Percentiles rank a stretch among this genome's conserved stretches.
phyloP scores from a whole-genome alignment of 2,329 filamentous ascomycete genomes.

The Shiraia bambusicola region DNA sequence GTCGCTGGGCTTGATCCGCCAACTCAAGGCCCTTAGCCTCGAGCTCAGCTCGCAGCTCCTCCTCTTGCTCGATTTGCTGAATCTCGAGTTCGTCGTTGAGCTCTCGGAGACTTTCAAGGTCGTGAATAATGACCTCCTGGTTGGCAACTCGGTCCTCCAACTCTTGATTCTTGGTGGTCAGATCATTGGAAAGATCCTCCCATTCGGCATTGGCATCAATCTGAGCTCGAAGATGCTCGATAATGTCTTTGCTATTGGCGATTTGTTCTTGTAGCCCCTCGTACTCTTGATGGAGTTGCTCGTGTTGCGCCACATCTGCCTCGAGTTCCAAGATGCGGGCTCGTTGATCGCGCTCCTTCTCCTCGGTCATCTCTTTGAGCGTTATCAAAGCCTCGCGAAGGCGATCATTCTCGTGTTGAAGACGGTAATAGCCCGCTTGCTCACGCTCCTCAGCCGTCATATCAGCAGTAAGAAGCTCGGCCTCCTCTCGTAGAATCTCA shows the following conservation, averaged over 20 bases:
- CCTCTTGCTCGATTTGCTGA: constrained; percentile 90
- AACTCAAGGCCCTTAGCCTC: constrained; percentile 85
- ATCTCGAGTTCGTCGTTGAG: constrained; percentile 92
- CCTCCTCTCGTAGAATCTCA: constrained; percentile 84
- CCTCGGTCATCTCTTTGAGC: constrained; percentile 82
- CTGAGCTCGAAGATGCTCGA: constrained; percentile 86
- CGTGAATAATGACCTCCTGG: constrained; percentile 77
- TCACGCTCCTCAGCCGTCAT: constrained; percentile 87
- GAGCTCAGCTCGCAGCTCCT: constrained; percentile 90
- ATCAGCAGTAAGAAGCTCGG: constrained; percentile 76
- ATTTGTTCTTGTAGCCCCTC: constrained; percentile 72
- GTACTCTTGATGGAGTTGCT: constrained; percentile 59
- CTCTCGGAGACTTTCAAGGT: constrained; percentile 86
- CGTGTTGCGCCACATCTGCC: constrained; percentile 32
- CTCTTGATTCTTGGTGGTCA: constrained; percentile 82
- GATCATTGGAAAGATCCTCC: constrained; percentile 91
- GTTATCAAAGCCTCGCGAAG: constrained; percentile 81
- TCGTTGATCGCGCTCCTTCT: constrained; percentile 77
- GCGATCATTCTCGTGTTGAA: constrained; percentile 87
- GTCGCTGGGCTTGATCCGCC: constrained; percentile 73
- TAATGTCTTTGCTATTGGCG: constrained; percentile 68
- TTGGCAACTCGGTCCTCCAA: constrained; percentile 83
- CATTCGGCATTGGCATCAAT: constrained; percentile 84
- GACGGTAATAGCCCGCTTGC: constrained; percentile 84
- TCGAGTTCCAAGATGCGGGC: constrained; percentile 47